These are phyloP conservation scores for Paraconiothyrium brasiliense DNA, from an alignment of 2,329 filamentous ascomycete genomes.

Conservation along the genomic window DNA sequence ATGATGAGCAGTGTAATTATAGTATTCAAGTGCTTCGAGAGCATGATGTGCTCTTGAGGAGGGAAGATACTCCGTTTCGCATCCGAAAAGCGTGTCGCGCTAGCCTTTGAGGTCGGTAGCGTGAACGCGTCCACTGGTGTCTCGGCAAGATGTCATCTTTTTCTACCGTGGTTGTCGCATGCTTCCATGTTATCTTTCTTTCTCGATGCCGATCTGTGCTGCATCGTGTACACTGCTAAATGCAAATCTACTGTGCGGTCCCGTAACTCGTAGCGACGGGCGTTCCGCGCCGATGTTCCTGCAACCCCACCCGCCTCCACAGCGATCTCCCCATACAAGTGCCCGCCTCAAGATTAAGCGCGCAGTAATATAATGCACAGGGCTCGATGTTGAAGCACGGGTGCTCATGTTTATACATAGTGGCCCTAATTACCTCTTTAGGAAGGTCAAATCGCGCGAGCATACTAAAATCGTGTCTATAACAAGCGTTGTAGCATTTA, in stretches of 20 bases:
- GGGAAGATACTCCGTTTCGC: too few species aligned
- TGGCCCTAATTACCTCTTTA: neutral
- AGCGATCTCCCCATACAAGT: conserved; percentile 6
- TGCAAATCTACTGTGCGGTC: neutral
- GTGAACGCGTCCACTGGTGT: neutral
- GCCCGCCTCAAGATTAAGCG: conserved; percentile 8
- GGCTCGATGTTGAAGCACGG: neutral
- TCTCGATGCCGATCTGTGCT: neutral
- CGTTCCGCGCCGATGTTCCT: conserved; percentile 18
- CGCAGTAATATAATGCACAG: conserved; percentile 14
- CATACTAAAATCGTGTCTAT: neutral
- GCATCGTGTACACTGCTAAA: neutral
- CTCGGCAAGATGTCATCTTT: neutral
- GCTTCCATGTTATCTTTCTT: neutral
- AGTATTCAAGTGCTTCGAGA: too few species aligned
- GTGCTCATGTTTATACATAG: neutral
- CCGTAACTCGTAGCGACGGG: conserved; percentile 11
- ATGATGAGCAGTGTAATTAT: too few species aligned
- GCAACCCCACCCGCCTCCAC: conserved; percentile 7
- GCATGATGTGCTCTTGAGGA: too few species aligned
- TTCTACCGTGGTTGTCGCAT: neutral
- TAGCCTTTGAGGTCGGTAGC: neutral
- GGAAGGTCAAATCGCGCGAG: neutral
- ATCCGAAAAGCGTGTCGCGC: neutral
- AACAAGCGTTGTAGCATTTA: neutral